Evolutionary conservation across 805 yeast genomes (phyloP).

Genomic region (Yamadazyma tumulicola): DNA sequence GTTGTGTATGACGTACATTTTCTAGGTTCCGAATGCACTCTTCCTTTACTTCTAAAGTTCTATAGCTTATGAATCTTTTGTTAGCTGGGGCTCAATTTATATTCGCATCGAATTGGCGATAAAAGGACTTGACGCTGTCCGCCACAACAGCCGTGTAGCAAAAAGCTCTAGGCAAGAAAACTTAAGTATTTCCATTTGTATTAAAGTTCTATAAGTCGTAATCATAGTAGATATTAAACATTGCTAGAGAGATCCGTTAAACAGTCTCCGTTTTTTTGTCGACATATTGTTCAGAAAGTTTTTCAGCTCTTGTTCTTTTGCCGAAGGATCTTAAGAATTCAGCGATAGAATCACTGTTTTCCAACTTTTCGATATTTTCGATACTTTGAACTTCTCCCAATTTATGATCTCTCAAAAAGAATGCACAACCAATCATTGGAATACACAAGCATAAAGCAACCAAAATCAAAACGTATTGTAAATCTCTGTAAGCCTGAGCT

Average conservation of each 20-base stretch:
- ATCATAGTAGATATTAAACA: too few species aligned
- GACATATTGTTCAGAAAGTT: slow-evolving; percentile 3
- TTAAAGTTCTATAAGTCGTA: too few species aligned
- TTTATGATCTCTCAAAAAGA: slow-evolving; percentile 51
- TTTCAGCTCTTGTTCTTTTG: slow-evolving; percentile 5
- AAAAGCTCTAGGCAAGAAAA: too few species aligned
- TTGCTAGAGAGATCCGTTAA: background rate
- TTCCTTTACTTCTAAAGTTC: too few species aligned
- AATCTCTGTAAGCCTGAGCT: slow-evolving; percentile 54
- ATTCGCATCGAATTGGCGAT: too few species aligned
- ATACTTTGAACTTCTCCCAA: slow-evolving; percentile 31
- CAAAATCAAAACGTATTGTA: slow-evolving; percentile 55
- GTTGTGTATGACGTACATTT: slow-evolving; percentile 11
- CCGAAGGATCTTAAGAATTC: slow-evolving; percentile 6
- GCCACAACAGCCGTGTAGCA: too few species aligned
- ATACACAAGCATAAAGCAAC: slow-evolving; percentile 54
- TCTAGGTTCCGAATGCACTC: too few species aligned
- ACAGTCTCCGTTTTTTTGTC: slow-evolving; percentile 1
- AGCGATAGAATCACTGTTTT: slow-evolving; percentile 2
- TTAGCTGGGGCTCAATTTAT: too few species aligned
- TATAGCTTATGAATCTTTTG: too few species aligned
- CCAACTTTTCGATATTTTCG: slow-evolving; percentile 6
- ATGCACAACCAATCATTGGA: slow-evolving; percentile 45
- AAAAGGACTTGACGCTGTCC: too few species aligned
- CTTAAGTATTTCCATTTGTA: background rate